Conservation (phyloP, 1,284 basidiomycete species). For the Boletus calvinii region DNA sequence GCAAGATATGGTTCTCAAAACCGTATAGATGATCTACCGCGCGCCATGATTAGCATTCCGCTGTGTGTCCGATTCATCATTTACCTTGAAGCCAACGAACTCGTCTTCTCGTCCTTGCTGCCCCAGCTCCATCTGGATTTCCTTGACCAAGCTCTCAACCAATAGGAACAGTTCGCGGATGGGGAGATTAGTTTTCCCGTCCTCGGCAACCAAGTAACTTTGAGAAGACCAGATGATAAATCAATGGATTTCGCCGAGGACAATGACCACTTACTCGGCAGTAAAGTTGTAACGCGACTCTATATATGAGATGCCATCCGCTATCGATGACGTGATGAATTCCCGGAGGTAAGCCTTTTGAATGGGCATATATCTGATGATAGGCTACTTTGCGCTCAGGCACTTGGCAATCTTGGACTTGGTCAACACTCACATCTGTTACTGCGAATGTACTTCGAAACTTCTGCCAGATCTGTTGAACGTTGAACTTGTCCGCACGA, state of each 20-base stretch:
- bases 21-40: constrained; percentile 66
- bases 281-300: constrained; percentile 70
- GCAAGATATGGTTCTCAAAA: constrained; percentile 52
- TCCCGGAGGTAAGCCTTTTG: constrained; percentile 16
- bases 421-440: constrained; percentile 41
- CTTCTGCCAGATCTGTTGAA: constrained; percentile 64
- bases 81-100: constrained; percentile 62
- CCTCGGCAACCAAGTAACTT: constrained; percentile 50
- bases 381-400: constrained; percentile 13
- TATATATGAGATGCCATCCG: constrained; percentile 72
- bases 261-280: constrained; percentile 42
- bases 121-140: constrained; percentile 53
- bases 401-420: neutral
- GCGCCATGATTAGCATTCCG: neutral
- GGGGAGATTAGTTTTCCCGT: constrained; percentile 55
- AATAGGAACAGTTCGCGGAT: constrained; percentile 60
- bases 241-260: neutral
- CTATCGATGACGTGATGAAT: constrained; percentile 50
- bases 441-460: constrained; percentile 57
- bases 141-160: constrained; percentile 53
- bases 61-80: constrained; percentile 5
- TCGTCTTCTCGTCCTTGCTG: constrained; percentile 53
- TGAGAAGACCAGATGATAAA: neutral
- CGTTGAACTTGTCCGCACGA: neutral
- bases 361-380: constrained; percentile 29